Conservation (phyloP, 768 basidiomycete genomes). For the Hericium alpestre region DNA sequence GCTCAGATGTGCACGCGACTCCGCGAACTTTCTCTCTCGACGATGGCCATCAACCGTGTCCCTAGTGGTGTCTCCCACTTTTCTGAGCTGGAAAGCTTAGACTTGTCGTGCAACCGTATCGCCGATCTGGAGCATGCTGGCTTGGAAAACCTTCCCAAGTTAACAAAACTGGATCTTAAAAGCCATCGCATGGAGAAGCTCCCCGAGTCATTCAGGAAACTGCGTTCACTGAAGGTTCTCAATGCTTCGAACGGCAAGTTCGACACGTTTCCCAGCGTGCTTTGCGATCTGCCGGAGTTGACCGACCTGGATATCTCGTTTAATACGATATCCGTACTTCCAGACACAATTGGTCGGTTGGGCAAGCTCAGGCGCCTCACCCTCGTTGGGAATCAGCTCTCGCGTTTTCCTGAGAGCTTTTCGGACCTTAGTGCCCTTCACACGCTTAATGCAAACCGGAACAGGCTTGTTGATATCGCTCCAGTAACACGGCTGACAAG, state of each 20-base stretch:
- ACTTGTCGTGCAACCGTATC: slow-evolving; percentile 87
- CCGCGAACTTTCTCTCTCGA: slow-evolving; percentile 74
- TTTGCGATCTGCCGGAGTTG: slow-evolving; percentile 67
- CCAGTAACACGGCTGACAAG: slow-evolving; percentile 57
- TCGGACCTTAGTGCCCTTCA: slow-evolving; percentile 45
- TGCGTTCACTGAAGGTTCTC: slow-evolving; percentile 60
- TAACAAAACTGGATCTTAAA: slow-evolving; percentile 63
- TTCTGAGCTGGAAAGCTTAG: slow-evolving; percentile 62
- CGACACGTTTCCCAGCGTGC: slow-evolving; percentile 56
- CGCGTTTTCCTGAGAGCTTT: slow-evolving; percentile 56
- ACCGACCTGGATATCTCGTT: slow-evolving; percentile 89
- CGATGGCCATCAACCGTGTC: slow-evolving; percentile 91
- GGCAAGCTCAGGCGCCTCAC: slow-evolving; percentile 57
- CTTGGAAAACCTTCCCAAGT: slow-evolving; percentile 64
- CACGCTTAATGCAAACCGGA: slow-evolving; percentile 79
- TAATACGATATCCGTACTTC: slow-evolving; percentile 76
- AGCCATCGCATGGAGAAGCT: slow-evolving; percentile 87
- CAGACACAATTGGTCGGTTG: slow-evolving; percentile 67
- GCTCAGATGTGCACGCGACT: slow-evolving; percentile 78
- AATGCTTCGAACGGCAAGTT: slow-evolving; percentile 98
- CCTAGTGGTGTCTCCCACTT: slow-evolving; percentile 76
- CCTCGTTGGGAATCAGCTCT: slow-evolving; percentile 76
- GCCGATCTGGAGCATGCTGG: slow-evolving; percentile 78
- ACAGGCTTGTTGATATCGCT: slow-evolving; percentile 68
- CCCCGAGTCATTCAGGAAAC: slow-evolving; percentile 73